These are phyloP conservation scores for Trametes cubensis DNA, from an alignment of 768 basidiomycete genomes.

Conservation along the genomic window DNA sequence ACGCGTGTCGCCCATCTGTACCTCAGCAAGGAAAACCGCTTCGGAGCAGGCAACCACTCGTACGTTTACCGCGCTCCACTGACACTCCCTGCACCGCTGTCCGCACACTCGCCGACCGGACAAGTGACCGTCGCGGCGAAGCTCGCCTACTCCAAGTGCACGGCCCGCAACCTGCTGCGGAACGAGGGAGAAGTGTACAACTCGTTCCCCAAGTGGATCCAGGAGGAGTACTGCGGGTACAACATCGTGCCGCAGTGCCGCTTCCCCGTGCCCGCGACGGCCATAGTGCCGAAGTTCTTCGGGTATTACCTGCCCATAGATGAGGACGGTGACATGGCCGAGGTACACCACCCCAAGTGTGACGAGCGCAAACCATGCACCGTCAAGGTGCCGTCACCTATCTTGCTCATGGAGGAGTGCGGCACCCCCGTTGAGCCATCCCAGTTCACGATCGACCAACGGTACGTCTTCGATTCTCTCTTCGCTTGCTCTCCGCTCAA, in stretches of 20 bases:
- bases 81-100: slow-evolving; percentile 45
- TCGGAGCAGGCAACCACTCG: slow-evolving; percentile 57
- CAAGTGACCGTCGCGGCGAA: slow-evolving; percentile 36
- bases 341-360: slow-evolving; percentile 14
- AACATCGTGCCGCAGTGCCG: slow-evolving; percentile 46
- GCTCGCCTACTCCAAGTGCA: slow-evolving; percentile 8
- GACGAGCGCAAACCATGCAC: neutral
- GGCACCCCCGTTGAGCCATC: slow-evolving; percentile 39
- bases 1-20: slow-evolving; percentile 47
- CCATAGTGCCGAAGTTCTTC: slow-evolving; percentile 66
- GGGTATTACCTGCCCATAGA: slow-evolving; percentile 52
- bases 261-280: slow-evolving; percentile 48
- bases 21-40: slow-evolving; percentile 39
- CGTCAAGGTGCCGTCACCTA: slow-evolving; percentile 36
- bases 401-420: slow-evolving; percentile 53
- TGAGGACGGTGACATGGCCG: slow-evolving; percentile 8
- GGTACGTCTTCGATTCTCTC: slow-evolving; percentile 17
- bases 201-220: slow-evolving; percentile 48
- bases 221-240: slow-evolving; percentile 53
- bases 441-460: slow-evolving; percentile 27
- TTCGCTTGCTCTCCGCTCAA: neutral
- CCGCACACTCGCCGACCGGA: slow-evolving; percentile 27
- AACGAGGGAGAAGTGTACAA: slow-evolving; percentile 50
- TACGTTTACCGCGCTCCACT: slow-evolving; percentile 52
- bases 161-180: slow-evolving; percentile 26